A percentile compares a stretch with the other conserved stretches of the same genome.
Evolutionary conservation across 371 early-diverging fungal species (phyloP).

Genomic region (Apophysomyces trapeziformis): DNA sequence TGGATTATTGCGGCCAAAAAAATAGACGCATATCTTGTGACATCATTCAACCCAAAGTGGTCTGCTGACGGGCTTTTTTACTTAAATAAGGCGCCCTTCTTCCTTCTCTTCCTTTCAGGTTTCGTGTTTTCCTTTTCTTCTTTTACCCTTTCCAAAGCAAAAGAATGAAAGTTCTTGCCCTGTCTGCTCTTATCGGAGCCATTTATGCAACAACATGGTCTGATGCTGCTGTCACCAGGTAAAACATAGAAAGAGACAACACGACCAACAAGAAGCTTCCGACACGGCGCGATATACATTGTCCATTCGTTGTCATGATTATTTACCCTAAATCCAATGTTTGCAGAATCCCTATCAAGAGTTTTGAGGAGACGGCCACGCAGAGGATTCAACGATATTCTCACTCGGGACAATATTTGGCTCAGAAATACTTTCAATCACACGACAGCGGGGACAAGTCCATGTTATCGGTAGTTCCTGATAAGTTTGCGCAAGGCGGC

Average conservation of each 20-base stretch:
- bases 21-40: too few species aligned
- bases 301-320: too few species aligned
- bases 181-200: slow-evolving; percentile 34
- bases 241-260: slow-evolving; percentile 2
- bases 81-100: not conserved
- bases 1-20: too few species aligned
- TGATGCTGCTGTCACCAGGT: slow-evolving; percentile 43
- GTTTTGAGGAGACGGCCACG: slow-evolving; percentile 62
- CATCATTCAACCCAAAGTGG: too few species aligned
- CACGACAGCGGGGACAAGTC: slow-evolving; percentile 28
- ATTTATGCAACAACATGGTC: slow-evolving; percentile 16
- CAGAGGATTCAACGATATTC: slow-evolving; percentile 66
- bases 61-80: not conserved
- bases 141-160: slow-evolving; percentile 7
- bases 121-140: slow-evolving; percentile 20
- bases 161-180: slow-evolving; percentile 38
- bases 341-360: slow-evolving; percentile 71
- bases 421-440: slow-evolving; percentile 74
- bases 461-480: slow-evolving; percentile 43
- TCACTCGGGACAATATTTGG: slow-evolving; percentile 62
- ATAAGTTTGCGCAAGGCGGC: slow-evolving; percentile 57
- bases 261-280: not conserved
- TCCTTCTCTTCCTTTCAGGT: slow-evolving; percentile 5
- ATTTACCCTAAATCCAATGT: too few species aligned
- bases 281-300: too few species aligned